phyloP scores from a whole-genome alignment of 31 red algal genomes.

The Asparagopsis taxiformis region DNA sequence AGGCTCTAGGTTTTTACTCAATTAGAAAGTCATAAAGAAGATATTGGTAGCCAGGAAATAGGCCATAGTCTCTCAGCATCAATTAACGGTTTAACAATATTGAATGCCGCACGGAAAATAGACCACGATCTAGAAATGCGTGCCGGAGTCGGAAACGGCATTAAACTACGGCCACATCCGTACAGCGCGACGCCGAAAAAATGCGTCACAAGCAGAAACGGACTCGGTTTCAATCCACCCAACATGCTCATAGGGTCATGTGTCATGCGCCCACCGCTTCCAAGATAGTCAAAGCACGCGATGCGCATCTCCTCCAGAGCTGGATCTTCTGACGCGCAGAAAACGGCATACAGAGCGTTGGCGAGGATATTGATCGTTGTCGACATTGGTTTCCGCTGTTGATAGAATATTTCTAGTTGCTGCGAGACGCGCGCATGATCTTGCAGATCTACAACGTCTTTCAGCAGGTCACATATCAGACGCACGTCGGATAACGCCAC shows the following conservation, averaged over 20 bases:
- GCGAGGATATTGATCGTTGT: conserved; percentile 98
- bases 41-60: conserved; percentile 76
- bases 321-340: conserved; percentile 70
- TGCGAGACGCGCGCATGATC: conserved; percentile 51
- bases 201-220: conserved; percentile 87
- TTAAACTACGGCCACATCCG: conserved; percentile 75
- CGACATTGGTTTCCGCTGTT: conserved; percentile 64
- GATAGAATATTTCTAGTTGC: conserved; percentile 60
- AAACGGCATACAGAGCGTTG: conserved; percentile 91
- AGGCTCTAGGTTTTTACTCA: too few species aligned
- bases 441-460: conserved; percentile 41
- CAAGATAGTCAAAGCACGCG: conserved; percentile 95
- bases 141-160: conserved; percentile 64
- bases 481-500: conserved; percentile 89
- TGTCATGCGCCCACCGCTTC: conserved; percentile 68
- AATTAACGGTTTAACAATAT: conserved; percentile 96
- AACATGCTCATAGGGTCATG: conserved; percentile 95
- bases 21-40: conserved; percentile 28
- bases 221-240: conserved; percentile 82
- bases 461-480: conserved; percentile 63
- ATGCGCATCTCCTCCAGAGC: conserved; percentile 76
- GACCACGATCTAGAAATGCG: conserved; percentile 56
- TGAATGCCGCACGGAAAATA: conserved; percentile 90
- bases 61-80: conserved; percentile 86
- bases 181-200: conserved; percentile 97